Evolutionary conservation across 2,329 filamentous ascomycete species (phyloP).

Genomic region (Fusarium sp.): DNA sequence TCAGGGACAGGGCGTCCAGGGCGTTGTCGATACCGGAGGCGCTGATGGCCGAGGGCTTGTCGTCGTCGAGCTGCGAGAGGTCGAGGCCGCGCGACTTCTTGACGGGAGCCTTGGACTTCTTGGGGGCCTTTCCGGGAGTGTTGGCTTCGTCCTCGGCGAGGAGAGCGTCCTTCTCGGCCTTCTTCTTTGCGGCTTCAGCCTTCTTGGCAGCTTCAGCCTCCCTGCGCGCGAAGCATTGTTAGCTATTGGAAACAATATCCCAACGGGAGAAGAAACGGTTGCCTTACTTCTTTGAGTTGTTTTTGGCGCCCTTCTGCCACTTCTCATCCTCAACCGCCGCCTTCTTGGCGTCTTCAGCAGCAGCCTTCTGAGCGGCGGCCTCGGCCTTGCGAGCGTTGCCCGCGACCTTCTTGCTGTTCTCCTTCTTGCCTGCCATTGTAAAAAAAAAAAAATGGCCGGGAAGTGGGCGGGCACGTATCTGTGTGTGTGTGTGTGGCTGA

Average conservation of each 20-base stretch:
- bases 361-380: constrained; percentile 81
- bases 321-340: constrained; percentile 76
- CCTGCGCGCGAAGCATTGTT: constrained; percentile 35
- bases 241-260: background rate
- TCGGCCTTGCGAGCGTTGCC: constrained; percentile 96
- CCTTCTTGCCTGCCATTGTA: constrained; percentile 78
- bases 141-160: constrained; percentile 83
- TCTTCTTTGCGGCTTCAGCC: constrained; percentile 87
- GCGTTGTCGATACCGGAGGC: constrained; percentile 94
- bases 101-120: constrained; percentile 74
- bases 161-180: constrained; percentile 89
- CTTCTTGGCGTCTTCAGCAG: constrained; percentile 73
- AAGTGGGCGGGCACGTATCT: constrained; percentile 13
- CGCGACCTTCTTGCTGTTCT: constrained; percentile 88
- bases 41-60: constrained; percentile 74
- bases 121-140: constrained; percentile 68
- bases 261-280: background rate
- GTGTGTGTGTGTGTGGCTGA: background rate
- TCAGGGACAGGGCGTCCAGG: constrained; percentile 83
- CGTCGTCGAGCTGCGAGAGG: constrained; percentile 78
- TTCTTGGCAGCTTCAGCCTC: constrained; percentile 69
- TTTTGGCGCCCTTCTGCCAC: constrained; percentile 90
- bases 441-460: constrained; percentile 5
- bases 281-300: constrained; percentile 85
- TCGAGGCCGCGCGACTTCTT: constrained; percentile 81